Evolutionary conservation across 768 basidiomycete genomes (phyloP).

Genomic region (Suillus bovinus): DNA sequence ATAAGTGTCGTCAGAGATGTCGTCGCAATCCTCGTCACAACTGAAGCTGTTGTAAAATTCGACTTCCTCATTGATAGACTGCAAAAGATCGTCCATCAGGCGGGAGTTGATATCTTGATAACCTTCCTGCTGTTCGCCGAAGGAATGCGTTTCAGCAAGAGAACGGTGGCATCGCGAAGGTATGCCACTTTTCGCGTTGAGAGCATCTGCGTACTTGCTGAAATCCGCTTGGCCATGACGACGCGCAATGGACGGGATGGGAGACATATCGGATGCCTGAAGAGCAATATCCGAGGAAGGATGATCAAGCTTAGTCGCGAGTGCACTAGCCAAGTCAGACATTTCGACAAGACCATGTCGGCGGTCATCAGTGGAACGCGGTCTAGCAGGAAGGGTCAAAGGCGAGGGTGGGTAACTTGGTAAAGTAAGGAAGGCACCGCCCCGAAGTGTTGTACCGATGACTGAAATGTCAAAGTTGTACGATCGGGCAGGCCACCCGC

Average conservation of each 20-base stretch:
- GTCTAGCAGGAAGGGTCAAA: not conserved
- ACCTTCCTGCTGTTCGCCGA: not conserved
- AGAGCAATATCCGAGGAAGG: not conserved
- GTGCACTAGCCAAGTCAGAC: not conserved
- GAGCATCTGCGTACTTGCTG: not conserved
- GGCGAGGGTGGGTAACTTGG: not conserved
- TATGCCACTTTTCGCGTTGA: not conserved
- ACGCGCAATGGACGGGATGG: not conserved
- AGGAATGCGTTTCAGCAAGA: not conserved
- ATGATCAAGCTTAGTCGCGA: not conserved
- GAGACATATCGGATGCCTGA: not conserved
- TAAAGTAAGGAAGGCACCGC: not conserved
- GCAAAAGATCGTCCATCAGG: not conserved
- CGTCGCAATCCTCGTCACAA: not conserved
- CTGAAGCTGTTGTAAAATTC: not conserved
- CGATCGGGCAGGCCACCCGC: not conserved
- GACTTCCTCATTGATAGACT: not conserved
- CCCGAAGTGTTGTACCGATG: not conserved
- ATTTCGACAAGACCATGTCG: constrained; percentile 1
- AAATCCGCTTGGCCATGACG: constrained; percentile 1
- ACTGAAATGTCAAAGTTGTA: constrained; percentile 3
- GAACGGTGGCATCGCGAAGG: not conserved
- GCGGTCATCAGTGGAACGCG: not conserved
- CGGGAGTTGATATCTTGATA: not conserved
- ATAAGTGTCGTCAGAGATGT: not conserved